phyloP scores from a whole-genome alignment of 202 grass and related monocot species.

The Saccharum hybrid region DNA sequence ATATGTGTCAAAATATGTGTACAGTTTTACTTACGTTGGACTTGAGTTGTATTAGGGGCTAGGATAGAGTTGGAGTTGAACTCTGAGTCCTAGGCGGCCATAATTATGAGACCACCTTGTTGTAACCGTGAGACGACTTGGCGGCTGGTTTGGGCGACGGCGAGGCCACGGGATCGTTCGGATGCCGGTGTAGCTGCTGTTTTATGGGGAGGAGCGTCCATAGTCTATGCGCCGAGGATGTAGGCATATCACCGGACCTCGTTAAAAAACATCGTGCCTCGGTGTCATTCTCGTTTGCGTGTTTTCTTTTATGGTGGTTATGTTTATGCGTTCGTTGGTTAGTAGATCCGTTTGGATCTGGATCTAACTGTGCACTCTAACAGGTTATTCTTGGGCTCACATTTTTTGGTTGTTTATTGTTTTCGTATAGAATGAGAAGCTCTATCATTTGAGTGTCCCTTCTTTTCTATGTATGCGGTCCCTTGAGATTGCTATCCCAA shows the following conservation, averaged over 20 bases:
- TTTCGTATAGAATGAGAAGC: conserved; percentile 16
- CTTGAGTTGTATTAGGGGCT: not conserved
- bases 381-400: not conserved
- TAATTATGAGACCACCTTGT: not conserved
- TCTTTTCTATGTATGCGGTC: not conserved
- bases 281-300: not conserved
- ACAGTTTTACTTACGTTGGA: not conserved
- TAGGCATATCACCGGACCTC: not conserved
- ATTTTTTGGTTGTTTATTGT: not conserved
- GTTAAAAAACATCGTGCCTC: not conserved
- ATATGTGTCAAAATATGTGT: not conserved
- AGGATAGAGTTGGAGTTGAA: not conserved
- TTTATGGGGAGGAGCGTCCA: not conserved
- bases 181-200: not conserved
- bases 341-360: not conserved
- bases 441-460: not conserved
- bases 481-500: not conserved
- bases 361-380: conserved; percentile 19
- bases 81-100: not conserved
- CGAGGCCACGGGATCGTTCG: not conserved
- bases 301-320: not conserved
- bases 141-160: not conserved
- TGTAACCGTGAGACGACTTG: not conserved
- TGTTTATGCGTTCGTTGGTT: not conserved
- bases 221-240: not conserved